Evolutionary conservation across 208 protist genomes (phyloP).

Genomic region (Naegleria fowleri): DNA sequence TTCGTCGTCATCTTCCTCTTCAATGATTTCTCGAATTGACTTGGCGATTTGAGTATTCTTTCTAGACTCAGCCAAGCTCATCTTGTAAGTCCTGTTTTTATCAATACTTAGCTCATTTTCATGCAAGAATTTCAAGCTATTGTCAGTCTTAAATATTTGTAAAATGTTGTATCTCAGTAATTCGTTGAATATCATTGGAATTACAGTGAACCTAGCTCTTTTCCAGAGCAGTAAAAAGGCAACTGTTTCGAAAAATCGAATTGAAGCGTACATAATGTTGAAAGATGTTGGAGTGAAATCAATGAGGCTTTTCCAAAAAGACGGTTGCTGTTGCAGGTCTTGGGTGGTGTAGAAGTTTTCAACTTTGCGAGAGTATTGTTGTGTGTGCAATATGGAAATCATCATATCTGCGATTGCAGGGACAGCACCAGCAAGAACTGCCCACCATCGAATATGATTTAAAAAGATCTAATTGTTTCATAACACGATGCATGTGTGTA

Average conservation of each 20-base stretch:
- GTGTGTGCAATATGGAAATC: not conserved
- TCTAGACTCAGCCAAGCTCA: too few species aligned
- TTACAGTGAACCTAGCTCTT: not conserved
- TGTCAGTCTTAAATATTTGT: too few species aligned
- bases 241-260: not conserved
- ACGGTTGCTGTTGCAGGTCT: not conserved
- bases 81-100: too few species aligned
- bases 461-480: not conserved
- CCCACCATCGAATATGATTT: not conserved
- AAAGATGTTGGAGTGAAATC: not conserved
- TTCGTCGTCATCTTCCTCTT: too few species aligned
- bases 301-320: not conserved
- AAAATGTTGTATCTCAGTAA: not conserved
- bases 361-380: not conserved
- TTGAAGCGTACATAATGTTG: not conserved
- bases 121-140: too few species aligned
- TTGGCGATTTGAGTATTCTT: too few species aligned
- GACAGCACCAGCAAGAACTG: not conserved
- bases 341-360: not conserved
- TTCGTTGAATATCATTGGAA: not conserved
- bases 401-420: not conserved
- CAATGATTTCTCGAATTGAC: too few species aligned
- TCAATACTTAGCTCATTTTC: too few species aligned
- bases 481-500: too few species aligned
- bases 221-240: not conserved